Base-by-base conservation (phyloP, 352 stramenopile species). In the Blastocystis hominis region DNA sequence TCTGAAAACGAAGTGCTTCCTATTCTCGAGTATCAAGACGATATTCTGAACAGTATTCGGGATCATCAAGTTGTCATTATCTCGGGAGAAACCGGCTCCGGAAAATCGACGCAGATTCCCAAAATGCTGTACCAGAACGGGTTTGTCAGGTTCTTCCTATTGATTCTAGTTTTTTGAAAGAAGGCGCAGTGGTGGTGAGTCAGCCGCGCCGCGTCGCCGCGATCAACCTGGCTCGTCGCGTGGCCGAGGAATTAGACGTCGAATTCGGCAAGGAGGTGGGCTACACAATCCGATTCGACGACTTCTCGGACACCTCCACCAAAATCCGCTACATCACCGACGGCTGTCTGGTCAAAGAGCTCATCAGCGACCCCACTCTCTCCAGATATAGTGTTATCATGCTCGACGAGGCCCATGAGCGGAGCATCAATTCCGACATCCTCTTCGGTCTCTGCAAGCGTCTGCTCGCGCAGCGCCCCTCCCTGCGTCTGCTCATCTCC, bases 161-260 rank as follows among this genome's bases (percentile, higher is more conserved):
- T 76, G 10, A 87, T 59, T 0, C 44, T 78, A 78, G 77, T n/a
- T 77, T 87, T 40, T 34, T 87, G 13, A 87, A 87, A 56, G 50
- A 87, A 34, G 46, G 77, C 20, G 62, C 38, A 63, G 47, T 87
- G 0, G 77, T 56, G 6, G 44, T 87, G 9, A 87, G 77, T 17
- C 96, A 99, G 89, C 96, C 96, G 61, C 93, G 96, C 6, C 93
- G 96, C 66, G 90, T 99, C 13, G 95, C 96, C 13, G 96, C 96
- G 30, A 98, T 96, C 42, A 97, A 94, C 79, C 91, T 98, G 34
- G 95, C 95, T 6, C 90, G 92, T 77, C 94, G 96, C 44, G 96
- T 99, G 0, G 95, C 95, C 0, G 89, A 95, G 2, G 96, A 98
- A 87, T 91, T 97, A 7, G 94, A 93, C 3, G 34, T 30, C 6